Percentiles rank a stretch among this genome's conserved stretches.
phyloP scores from a whole-genome alignment of 306 rosid genomes.

The Argentina anserina region DNA sequence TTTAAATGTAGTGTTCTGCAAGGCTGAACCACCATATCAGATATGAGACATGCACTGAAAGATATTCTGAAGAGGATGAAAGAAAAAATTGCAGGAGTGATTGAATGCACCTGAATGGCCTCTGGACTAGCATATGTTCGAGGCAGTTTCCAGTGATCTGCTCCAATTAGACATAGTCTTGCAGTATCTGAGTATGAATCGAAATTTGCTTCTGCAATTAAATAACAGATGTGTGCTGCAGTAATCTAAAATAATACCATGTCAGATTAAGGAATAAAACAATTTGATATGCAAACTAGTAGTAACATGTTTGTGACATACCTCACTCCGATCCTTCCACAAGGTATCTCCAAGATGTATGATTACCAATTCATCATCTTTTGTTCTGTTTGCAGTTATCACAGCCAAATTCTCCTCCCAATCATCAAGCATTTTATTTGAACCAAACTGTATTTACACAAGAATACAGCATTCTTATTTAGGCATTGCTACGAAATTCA shows the following conservation, averaged over 20 bases:
- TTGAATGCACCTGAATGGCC: conserved; percentile 79
- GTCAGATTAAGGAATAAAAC: conserved; percentile 27
- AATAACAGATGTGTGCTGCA: conserved; percentile 95
- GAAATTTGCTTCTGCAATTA: conserved; percentile 89
- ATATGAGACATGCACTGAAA: conserved; percentile 6
- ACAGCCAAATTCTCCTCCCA: conserved; percentile 95
- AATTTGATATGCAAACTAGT: not conserved
- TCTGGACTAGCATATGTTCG: conserved; percentile 91
- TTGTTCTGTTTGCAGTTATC: conserved; percentile 87
- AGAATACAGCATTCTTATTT: conserved; percentile 19
- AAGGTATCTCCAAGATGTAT: conserved; percentile 88
- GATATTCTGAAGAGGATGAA: conserved; percentile 8
- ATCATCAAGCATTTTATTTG: conserved; percentile 73
- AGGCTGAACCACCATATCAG: conserved; percentile 10
- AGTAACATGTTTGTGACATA: conserved; percentile 23
- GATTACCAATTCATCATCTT: conserved; percentile 86
- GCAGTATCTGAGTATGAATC: conserved; percentile 80
- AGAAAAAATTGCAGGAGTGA: conserved; percentile 11
- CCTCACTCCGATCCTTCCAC: conserved; percentile 94
- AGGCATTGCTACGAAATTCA: conserved; percentile 7
- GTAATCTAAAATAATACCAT: conserved; percentile 53
- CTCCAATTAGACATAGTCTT: conserved; percentile 86
- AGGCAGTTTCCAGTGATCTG: conserved; percentile 92
- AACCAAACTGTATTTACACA: conserved; percentile 45
- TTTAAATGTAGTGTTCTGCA: not conserved